Conservation (phyloP, 768 basidiomycete genomes). For the Leccinum variicolor region DNA sequence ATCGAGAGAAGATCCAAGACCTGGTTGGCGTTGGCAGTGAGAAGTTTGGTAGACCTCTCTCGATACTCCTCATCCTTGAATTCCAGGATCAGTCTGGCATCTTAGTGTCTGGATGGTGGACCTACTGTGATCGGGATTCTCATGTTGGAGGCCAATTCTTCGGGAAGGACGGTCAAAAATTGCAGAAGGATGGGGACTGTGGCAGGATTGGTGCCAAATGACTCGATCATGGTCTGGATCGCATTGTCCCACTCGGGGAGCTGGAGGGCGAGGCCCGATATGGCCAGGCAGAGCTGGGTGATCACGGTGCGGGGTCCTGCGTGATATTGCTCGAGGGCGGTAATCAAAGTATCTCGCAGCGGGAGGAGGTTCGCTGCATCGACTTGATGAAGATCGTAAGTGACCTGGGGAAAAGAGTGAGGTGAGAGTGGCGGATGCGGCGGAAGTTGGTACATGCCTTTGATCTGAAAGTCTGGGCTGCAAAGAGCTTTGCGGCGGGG, state of each 20-base stretch:
- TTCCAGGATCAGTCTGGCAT: slow-evolving; percentile 9
- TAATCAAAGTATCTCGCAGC: slow-evolving; percentile 84
- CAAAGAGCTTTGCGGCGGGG: slow-evolving; percentile 82
- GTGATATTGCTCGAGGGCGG: slow-evolving; percentile 69
- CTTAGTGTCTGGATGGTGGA: slow-evolving; percentile 10
- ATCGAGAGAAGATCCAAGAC: slow-evolving; percentile 78
- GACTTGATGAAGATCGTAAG: slow-evolving; percentile 91
- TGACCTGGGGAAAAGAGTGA: slow-evolving; percentile 62
- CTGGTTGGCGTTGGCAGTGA: slow-evolving; percentile 65
- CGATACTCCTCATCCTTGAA: slow-evolving; percentile 72
- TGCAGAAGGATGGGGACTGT: slow-evolving; percentile 84
- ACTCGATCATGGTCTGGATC: slow-evolving; percentile 76
- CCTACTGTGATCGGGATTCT: slow-evolving; percentile 87
- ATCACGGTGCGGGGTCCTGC: slow-evolving; percentile 80
- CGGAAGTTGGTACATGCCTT: slow-evolving; percentile 58
- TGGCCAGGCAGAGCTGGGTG: slow-evolving; percentile 84
- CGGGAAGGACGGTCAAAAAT: slow-evolving; percentile 88
- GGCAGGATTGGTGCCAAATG: slow-evolving; percentile 78
- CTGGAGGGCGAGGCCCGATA: slow-evolving; percentile 90
- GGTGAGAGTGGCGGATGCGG: slow-evolving; percentile 19
- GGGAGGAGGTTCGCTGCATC: slow-evolving; percentile 64
- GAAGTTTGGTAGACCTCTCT: slow-evolving; percentile 55
- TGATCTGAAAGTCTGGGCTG: slow-evolving; percentile 92
- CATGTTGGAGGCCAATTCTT: slow-evolving; percentile 81
- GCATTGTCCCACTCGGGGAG: slow-evolving; percentile 81